Conservation (phyloP, 257 asterid genomes). For the Salvia rosmarinus region DNA sequence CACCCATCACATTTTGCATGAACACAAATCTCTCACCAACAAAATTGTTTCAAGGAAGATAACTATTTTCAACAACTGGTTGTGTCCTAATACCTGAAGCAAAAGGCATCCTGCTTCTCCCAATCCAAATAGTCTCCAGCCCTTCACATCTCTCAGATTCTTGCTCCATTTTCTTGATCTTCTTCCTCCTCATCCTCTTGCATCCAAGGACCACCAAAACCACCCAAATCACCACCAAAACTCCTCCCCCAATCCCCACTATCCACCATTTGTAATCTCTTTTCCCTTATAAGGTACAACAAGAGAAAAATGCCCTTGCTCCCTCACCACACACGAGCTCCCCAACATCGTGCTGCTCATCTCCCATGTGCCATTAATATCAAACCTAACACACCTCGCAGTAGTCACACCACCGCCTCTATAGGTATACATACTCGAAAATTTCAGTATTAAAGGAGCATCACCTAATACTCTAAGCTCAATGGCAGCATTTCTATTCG, state of each 20-base stretch:
- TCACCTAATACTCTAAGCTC: constrained; percentile 38
- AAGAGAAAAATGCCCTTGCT: constrained; percentile 73
- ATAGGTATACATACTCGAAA: constrained; percentile 44
- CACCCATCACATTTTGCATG: no score
- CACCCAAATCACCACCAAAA: constrained; percentile 48
- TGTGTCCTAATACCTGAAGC: constrained; percentile 75
- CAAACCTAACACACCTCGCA: constrained; percentile 64
- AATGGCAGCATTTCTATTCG: constrained; percentile 31
- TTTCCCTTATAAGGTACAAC: constrained; percentile 45
- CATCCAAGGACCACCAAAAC: constrained; percentile 27
- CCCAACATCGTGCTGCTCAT: constrained; percentile 44
- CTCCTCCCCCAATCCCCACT: constrained; percentile 57
- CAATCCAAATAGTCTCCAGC: constrained; percentile 69
- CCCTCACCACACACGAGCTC: constrained; percentile 46
- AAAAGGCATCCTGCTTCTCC: constrained; percentile 76
- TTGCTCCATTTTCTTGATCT: constrained; percentile 54
- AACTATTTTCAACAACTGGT: constrained; percentile 63
- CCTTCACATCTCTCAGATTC: constrained; percentile 61
- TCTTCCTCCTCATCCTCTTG: constrained; percentile 37
- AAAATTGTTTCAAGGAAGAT: constrained; percentile 45
- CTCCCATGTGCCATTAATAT: constrained; percentile 48
- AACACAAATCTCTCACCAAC: no score
- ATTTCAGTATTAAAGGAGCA: constrained; percentile 51
- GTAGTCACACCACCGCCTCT: not conserved
- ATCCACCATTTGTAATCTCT: constrained; percentile 43